Conservation (phyloP, 352 stramenopile genomes). For the Pythium oligandrum region DNA sequence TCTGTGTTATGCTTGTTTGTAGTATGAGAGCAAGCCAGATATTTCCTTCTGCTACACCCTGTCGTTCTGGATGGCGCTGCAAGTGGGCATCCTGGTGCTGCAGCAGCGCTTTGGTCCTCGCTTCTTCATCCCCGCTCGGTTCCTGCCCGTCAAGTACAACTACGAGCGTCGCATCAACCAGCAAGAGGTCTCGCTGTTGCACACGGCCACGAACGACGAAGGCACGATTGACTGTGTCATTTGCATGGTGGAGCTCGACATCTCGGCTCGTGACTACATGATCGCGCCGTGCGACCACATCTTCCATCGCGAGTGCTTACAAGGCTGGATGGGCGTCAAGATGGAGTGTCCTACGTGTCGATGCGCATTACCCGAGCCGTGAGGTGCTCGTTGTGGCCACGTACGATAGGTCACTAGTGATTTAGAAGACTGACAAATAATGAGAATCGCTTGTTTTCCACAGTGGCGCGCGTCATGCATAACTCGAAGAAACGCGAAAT, state of each 20-base stretch:
- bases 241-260: conserved; percentile 82
- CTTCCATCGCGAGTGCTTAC: conserved; percentile 93
- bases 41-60: conserved; percentile 71
- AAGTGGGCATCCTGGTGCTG: conserved; percentile 89
- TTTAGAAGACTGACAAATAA: no score
- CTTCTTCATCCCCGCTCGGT: conserved; percentile 94
- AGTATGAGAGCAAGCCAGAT: conserved; percentile 75
- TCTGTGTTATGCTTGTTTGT: neutral
- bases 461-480: no score
- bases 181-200: conserved; percentile 61
- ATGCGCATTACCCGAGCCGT: conserved; percentile 86
- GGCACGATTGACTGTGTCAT: conserved; percentile 82
- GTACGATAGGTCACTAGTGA: no score
- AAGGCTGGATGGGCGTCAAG: conserved; percentile 97
- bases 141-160: conserved; percentile 97
- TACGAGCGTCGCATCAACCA: conserved; percentile 89
- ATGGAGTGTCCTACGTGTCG: conserved; percentile 96
- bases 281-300: conserved; percentile 96
- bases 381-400: no score
- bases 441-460: no score
- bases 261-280: conserved; percentile 90
- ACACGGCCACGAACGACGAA: conserved; percentile 46
- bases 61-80: conserved; percentile 88
- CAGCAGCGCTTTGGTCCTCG: conserved; percentile 91
- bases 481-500: neutral